Conservation (phyloP, 1,284 basidiomycete species). For the Rhizoctonia solani region DNA sequence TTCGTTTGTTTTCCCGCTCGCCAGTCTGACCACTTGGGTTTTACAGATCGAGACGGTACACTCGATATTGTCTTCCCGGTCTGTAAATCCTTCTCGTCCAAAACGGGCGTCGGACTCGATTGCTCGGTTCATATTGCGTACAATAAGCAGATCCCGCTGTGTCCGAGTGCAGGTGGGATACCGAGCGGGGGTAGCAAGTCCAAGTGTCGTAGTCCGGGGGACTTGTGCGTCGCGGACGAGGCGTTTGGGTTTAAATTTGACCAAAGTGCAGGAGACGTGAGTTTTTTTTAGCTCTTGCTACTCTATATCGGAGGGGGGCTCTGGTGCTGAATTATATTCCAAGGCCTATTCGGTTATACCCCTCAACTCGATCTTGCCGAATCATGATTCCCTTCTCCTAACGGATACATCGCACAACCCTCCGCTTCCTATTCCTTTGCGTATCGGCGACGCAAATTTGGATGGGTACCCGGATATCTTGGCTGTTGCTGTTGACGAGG, state of each 20-base stretch:
- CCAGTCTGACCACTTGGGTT: no score
- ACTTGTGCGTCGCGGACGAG: slow-evolving; percentile 81
- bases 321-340: neutral
- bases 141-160: slow-evolving; percentile 89
- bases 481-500: slow-evolving; percentile 58
- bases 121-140: slow-evolving; percentile 92
- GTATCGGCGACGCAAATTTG: slow-evolving; percentile 88
- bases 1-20: no score
- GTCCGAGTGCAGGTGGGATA: slow-evolving; percentile 53
- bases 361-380: slow-evolving; percentile 60
- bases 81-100: slow-evolving; percentile 70
- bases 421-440: slow-evolving; percentile 74
- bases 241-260: slow-evolving; percentile 78
- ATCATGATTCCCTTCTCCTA: slow-evolving; percentile 62
- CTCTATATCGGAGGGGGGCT: neutral
- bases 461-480: slow-evolving; percentile 96
- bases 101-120: slow-evolving; percentile 67
- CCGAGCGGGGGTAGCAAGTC: slow-evolving; percentile 56
- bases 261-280: slow-evolving; percentile 35
- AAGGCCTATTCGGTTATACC: slow-evolving; percentile 54
- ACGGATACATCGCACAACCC: slow-evolving; percentile 65
- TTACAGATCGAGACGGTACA: slow-evolving; percentile 92
- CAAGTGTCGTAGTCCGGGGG: slow-evolving; percentile 76
- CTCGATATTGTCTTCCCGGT: slow-evolving; percentile 93
- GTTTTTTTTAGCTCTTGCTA: no score